Evolutionary conservation across 371 early-diverging fungal genomes (phyloP).

Genomic region (Rhizomucor pusillus): DNA sequence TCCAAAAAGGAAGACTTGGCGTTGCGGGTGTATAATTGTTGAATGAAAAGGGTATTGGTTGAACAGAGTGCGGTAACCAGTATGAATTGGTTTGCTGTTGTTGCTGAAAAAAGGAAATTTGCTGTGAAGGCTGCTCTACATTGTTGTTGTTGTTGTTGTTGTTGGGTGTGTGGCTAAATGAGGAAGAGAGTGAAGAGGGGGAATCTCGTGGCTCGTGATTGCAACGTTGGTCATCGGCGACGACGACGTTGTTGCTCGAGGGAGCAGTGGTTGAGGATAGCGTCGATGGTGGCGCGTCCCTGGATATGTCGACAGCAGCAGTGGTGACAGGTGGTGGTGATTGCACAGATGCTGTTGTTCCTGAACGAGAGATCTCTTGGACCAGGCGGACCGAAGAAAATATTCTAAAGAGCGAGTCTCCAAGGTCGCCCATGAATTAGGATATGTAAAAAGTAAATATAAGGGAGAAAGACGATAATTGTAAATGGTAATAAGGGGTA

Average conservation of each 20-base stretch:
- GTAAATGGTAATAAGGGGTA: too few species aligned
- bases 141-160: neutral
- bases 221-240: too few species aligned
- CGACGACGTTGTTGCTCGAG: too few species aligned
- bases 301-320: neutral
- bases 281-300: neutral
- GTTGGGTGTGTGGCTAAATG: neutral
- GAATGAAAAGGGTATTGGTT: slow-evolving; percentile 11
- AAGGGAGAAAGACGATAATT: too few species aligned
- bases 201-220: neutral
- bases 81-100: slow-evolving; percentile 5
- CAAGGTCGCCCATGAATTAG: slow-evolving; percentile 12
- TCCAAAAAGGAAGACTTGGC: slow-evolving; percentile 14
- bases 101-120: too few species aligned
- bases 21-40: slow-evolving; percentile 14
- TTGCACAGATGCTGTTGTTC: slow-evolving; percentile 3
- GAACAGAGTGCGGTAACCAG: slow-evolving; percentile 11
- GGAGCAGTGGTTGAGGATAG: too few species aligned
- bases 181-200: neutral
- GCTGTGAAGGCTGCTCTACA: neutral
- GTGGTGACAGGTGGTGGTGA: slow-evolving; percentile 4
- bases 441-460: too few species aligned
- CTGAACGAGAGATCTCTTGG: slow-evolving; percentile 46
- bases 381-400: slow-evolving; percentile 48
- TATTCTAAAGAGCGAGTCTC: slow-evolving; percentile 38